These are phyloP conservation scores for Skeletonema potamos DNA, from an alignment of 108 stramenopile genomes.

Conservation along the genomic window DNA sequence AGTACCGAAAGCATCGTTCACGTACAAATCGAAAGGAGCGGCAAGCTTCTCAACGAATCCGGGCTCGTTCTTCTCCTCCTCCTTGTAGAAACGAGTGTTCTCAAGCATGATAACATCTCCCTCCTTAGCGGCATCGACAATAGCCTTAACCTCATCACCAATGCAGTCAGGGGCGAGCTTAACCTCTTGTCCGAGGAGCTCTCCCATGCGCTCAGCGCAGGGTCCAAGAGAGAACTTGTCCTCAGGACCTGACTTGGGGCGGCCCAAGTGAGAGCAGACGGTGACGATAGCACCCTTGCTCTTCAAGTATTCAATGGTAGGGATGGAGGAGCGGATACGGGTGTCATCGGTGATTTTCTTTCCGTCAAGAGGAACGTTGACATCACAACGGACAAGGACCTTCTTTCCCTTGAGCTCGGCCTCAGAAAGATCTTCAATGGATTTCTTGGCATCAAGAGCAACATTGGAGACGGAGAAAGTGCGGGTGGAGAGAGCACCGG, in stretches of 20 bases:
- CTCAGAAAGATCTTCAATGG: slow-evolving; percentile 91
- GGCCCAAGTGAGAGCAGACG: slow-evolving; percentile 99
- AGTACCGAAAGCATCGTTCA: slow-evolving; percentile 99
- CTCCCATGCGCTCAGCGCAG: slow-evolving; percentile 92
- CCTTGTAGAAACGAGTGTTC: slow-evolving; percentile 99
- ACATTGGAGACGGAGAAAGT: slow-evolving; percentile 40
- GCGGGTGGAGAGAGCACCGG: slow-evolving; percentile 69
- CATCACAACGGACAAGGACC: slow-evolving; percentile 96
- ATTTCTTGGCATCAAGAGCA: slow-evolving; percentile 93
- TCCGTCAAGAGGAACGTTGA: slow-evolving; percentile 97
- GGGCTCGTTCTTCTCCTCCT: slow-evolving; percentile 93
- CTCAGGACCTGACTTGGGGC: slow-evolving; percentile 96
- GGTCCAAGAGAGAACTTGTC: slow-evolving; percentile 98
- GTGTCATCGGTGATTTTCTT: slow-evolving; percentile 98
- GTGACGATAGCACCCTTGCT: slow-evolving; percentile 97
- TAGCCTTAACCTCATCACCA: slow-evolving; percentile 89
- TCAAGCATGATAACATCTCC: slow-evolving; percentile 99
- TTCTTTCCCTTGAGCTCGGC: slow-evolving; percentile 96
- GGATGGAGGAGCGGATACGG: slow-evolving; percentile 98
- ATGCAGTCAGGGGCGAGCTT: slow-evolving; percentile 97
- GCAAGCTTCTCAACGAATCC: slow-evolving; percentile 92
- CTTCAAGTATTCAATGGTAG: slow-evolving; percentile 97
- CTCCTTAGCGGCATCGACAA: slow-evolving; percentile 77
- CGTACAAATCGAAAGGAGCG: slow-evolving; percentile 91
- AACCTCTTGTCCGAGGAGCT: slow-evolving; percentile 92